Conservation (phyloP, 192 early-diverging fungal species). For the Coemansia sp. region DNA sequence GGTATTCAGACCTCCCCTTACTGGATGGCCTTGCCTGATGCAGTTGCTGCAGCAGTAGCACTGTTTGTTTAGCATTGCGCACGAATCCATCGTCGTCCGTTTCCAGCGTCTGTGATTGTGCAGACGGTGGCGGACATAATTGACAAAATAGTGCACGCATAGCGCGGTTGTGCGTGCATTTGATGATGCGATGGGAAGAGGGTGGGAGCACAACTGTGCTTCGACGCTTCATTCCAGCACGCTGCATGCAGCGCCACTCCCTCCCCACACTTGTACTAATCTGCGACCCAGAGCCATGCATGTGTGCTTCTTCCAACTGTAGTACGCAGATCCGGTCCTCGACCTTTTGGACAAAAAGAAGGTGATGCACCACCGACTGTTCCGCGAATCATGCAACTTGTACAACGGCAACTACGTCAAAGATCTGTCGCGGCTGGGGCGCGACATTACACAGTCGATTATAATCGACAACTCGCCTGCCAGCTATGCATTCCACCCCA, state of each 20-base stretch:
- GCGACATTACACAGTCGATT: constrained; percentile 77
- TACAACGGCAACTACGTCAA: constrained; percentile 98
- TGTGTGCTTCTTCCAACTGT: constrained; percentile 17
- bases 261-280: constrained; percentile 1
- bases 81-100: background rate
- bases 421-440: constrained; percentile 87
- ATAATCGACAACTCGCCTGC: constrained; percentile 97
- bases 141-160: background rate
- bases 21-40: constrained; percentile 1
- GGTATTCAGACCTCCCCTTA: background rate
- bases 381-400: constrained; percentile 92
- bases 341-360: constrained; percentile 84
- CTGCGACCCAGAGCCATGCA: background rate
- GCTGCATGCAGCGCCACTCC: background rate
- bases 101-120: background rate
- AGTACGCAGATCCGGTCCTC: constrained; percentile 98
- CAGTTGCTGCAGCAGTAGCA: background rate
- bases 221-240: background rate
- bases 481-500: constrained; percentile 93
- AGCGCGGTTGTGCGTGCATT: background rate
- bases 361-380: constrained; percentile 90
- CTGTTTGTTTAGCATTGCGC: background rate
- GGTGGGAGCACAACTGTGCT: background rate
- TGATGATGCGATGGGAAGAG: background rate
- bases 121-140: background rate